Evolutionary conservation across 2,329 filamentous ascomycete species (phyloP).

Genomic region (Fusarium tuaranense): DNA sequence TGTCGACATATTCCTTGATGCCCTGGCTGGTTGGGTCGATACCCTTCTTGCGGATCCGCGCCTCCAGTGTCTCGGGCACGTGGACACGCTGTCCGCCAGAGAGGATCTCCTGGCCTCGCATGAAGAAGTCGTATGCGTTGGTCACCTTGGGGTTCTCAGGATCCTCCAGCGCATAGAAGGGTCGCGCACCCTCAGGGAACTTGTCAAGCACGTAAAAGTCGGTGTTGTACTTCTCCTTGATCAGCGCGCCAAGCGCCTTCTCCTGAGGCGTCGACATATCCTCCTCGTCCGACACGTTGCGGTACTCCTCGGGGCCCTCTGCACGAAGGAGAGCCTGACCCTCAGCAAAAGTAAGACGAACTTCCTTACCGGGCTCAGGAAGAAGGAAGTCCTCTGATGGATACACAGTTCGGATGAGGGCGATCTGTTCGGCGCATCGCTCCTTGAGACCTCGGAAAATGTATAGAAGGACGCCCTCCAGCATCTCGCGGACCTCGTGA

Average conservation of each 20-base stretch:
- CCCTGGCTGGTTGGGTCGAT: slow-evolving; percentile 79
- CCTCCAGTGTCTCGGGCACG: slow-evolving; percentile 78
- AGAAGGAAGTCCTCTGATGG: slow-evolving; percentile 83
- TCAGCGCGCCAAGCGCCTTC: slow-evolving; percentile 87
- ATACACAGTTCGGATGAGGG: slow-evolving; percentile 78
- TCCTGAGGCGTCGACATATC: slow-evolving; percentile 86
- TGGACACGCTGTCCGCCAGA: slow-evolving; percentile 94
- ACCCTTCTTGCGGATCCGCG: slow-evolving; percentile 81
- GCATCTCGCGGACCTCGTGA: slow-evolving; percentile 77
- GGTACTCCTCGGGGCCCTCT: slow-evolving; percentile 75
- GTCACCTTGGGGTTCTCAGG: slow-evolving; percentile 74
- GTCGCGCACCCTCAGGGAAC: slow-evolving; percentile 88
- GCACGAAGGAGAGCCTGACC: slow-evolving; percentile 82
- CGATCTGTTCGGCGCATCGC: slow-evolving; percentile 77
- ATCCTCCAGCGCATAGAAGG: slow-evolving; percentile 90
- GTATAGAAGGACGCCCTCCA: slow-evolving; percentile 80
- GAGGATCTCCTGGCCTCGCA: slow-evolving; percentile 92
- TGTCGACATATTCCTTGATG: slow-evolving; percentile 92
- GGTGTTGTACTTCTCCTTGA: slow-evolving; percentile 89
- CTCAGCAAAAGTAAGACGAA: slow-evolving; percentile 82
- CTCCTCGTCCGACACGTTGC: slow-evolving; percentile 79
- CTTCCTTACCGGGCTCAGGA: slow-evolving; percentile 78
- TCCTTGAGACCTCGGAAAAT: slow-evolving; percentile 82
- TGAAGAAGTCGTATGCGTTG: slow-evolving; percentile 84
- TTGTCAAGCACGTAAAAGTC: slow-evolving; percentile 99